These are phyloP conservation scores for Pseudogymnoascus sp. DNA, from an alignment of 2,329 filamentous ascomycete species.

Conservation along the genomic window DNA sequence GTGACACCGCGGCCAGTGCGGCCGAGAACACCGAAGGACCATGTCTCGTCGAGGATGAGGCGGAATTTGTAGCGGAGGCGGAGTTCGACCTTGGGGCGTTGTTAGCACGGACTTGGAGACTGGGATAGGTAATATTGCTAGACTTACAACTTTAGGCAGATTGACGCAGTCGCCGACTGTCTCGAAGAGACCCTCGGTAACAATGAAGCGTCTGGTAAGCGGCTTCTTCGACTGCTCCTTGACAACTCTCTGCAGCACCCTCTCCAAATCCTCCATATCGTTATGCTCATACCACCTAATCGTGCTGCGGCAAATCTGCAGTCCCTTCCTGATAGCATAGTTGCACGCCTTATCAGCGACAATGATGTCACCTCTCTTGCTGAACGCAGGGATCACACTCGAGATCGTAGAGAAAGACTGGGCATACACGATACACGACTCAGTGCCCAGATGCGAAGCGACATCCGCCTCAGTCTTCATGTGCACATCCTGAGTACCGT, in stretches of 20 bases:
- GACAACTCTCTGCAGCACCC: constrained; percentile 73
- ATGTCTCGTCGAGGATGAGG: constrained; percentile 93
- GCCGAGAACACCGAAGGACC: constrained; percentile 92
- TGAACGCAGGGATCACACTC: constrained; percentile 95
- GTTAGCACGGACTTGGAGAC: constrained; percentile 9
- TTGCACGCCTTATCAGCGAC: constrained; percentile 91
- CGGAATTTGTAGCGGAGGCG: constrained; percentile 98
- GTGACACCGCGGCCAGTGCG: constrained; percentile 87
- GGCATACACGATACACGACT: constrained; percentile 88
- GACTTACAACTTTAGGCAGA: constrained; percentile 71
- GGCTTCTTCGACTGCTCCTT: constrained; percentile 80
- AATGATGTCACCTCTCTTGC: constrained; percentile 94
- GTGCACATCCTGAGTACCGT: constrained; percentile 96
- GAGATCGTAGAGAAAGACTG: constrained; percentile 95
- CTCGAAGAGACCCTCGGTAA: constrained; percentile 93
- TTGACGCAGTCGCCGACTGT: constrained; percentile 78
- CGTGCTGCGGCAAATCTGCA: constrained; percentile 85
- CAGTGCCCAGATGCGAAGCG: constrained; percentile 77
- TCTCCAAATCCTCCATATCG: constrained; percentile 88
- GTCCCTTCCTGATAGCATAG: constrained; percentile 86
- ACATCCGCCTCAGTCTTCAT: constrained; percentile 96
- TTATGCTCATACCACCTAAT: constrained; percentile 95
- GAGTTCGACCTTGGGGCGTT: constrained; percentile 61
- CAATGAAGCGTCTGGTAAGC: constrained; percentile 86
- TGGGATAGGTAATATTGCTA: background rate